Evolutionary conservation across 108 stramenopile species (phyloP).

Genomic region (Stephanodiscus minutulus): DNA sequence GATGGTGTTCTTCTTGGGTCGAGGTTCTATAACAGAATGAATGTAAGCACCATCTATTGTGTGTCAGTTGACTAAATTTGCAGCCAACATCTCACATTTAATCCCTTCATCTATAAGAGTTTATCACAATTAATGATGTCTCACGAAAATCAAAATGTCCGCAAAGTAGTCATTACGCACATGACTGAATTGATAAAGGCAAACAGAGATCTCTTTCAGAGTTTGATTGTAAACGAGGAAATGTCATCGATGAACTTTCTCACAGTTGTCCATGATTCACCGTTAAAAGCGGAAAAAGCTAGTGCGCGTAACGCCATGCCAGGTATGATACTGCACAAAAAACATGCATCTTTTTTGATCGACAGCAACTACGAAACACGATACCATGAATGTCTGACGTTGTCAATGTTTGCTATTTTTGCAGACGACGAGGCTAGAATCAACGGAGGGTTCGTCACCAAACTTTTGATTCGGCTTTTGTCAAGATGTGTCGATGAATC

Average conservation of each 20-base stretch:
- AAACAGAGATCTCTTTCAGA: conserved; percentile 70
- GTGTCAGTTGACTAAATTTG: conserved; percentile 1
- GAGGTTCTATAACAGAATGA: conserved; percentile 44
- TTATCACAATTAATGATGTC: conserved; percentile 33
- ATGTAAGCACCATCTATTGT: conserved; percentile 19
- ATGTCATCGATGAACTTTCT: conserved; percentile 65
- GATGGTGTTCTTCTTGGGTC: conserved; percentile 21
- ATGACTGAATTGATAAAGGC: conserved; percentile 67
- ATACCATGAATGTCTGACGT: not conserved
- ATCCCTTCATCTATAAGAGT: conserved; percentile 1
- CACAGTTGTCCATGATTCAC: conserved; percentile 59
- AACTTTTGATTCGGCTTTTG: conserved; percentile 68
- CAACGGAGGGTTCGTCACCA: conserved; percentile 57
- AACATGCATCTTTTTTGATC: not conserved
- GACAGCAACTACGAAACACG: too few relatives aligned
- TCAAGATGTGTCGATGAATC: conserved; percentile 68
- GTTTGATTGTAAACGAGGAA: conserved; percentile 67
- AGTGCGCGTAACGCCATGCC: not conserved
- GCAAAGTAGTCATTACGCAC: conserved; percentile 67
- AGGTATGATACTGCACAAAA: conserved; percentile 20
- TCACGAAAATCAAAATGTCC: conserved; percentile 79
- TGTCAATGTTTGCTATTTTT: not conserved
- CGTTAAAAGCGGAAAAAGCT: conserved; percentile 2
- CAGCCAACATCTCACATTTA: not conserved
- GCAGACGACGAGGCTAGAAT: conserved; percentile 19